These are phyloP conservation scores for Fusarium incarnatum DNA, from an alignment of 2,329 filamentous ascomycete species.

Conservation along the genomic window DNA sequence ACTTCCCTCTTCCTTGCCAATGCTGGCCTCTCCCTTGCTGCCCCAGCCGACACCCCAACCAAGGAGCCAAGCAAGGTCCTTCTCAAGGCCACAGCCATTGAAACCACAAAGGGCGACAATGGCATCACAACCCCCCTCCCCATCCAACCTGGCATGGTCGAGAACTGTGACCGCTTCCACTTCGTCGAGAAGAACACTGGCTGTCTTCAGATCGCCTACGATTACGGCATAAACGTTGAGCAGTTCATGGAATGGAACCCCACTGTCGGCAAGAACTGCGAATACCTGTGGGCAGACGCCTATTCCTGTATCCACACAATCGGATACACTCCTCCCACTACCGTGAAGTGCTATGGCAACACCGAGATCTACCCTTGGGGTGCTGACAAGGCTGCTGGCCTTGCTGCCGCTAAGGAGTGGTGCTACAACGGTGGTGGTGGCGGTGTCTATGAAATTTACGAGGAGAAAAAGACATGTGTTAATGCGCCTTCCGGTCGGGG, in stretches of 20 bases:
- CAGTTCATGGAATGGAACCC: conserved; percentile 23
- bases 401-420: background rate
- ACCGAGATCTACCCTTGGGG: background rate
- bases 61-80: background rate
- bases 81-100: conserved; percentile 6
- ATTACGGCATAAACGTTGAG: background rate
- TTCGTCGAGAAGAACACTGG: background rate
- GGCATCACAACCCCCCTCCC: conserved; percentile 20
- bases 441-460: background rate
- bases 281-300: conserved; percentile 9
- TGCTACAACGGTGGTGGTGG: background rate
- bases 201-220: background rate
- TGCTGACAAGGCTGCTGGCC: conserved; percentile 12
- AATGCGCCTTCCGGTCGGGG: conserved; percentile 11
- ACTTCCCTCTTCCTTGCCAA: background rate
- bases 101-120: conserved; percentile 1
- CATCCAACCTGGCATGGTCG: conserved; percentile 22
- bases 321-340: background rate
- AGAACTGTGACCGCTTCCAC: conserved; percentile 15
- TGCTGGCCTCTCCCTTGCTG: background rate
- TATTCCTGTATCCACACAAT: conserved; percentile 12
- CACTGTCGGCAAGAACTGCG: background rate
- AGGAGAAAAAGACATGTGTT: conserved; percentile 13
- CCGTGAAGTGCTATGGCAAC: background rate
- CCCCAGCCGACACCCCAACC: background rate